These are phyloP conservation scores for Eurotiales sp. DNA, from an alignment of 2,329 filamentous ascomycete species.

Conservation along the genomic window DNA sequence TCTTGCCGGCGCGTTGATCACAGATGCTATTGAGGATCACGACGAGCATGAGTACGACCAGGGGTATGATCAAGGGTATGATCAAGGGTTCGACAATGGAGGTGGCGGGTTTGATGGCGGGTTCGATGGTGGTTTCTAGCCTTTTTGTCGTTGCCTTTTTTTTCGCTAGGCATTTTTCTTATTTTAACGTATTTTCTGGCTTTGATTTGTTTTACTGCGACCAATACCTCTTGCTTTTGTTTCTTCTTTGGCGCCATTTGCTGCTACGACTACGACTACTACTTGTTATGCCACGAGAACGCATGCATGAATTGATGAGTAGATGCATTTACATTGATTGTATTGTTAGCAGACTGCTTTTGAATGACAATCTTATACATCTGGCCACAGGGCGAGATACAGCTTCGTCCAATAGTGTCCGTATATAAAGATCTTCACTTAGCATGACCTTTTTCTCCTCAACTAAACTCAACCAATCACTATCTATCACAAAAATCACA, in stretches of 20 bases:
- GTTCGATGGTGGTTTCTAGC: slow-evolving; percentile 23
- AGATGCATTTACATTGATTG: too few relatives aligned
- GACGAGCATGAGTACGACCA: slow-evolving; percentile 52
- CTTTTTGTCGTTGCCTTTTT: not conserved
- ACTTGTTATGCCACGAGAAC: too few relatives aligned
- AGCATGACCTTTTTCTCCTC: too few relatives aligned
- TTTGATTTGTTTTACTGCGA: not conserved
- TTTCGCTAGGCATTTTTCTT: not conserved
- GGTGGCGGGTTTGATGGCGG: slow-evolving; percentile 25
- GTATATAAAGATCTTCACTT: too few relatives aligned
- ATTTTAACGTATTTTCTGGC: not conserved
- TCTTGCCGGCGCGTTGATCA: slow-evolving; percentile 71
- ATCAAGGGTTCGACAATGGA: slow-evolving; percentile 18
- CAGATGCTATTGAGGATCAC: slow-evolving; percentile 63
- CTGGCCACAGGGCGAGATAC: too few relatives aligned
- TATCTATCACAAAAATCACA: too few relatives aligned
- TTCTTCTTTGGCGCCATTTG: not conserved
- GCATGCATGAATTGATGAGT: not conserved
- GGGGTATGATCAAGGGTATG: slow-evolving; percentile 26
- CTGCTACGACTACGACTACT: too few relatives aligned
- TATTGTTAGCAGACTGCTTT: too few relatives aligned
- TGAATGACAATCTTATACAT: not conserved
- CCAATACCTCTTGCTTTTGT: not conserved
- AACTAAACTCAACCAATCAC: too few relatives aligned
- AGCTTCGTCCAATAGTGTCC: too few relatives aligned